phyloP scores from a whole-genome alignment of 2,329 filamentous ascomycete genomes.

The Beauveria sp. region DNA sequence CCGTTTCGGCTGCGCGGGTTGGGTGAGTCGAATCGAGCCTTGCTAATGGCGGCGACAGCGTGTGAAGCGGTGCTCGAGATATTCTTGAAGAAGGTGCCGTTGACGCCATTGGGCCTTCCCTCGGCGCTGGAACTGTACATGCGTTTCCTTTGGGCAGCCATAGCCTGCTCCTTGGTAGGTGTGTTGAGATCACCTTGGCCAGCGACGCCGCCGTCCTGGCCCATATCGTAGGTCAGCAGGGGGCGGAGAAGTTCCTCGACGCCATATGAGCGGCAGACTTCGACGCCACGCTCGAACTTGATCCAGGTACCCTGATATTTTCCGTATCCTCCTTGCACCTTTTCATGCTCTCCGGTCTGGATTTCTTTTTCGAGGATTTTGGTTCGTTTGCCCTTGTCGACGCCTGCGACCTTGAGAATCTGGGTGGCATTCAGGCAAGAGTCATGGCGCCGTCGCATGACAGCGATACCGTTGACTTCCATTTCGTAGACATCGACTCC shows the following conservation, averaged over 20 bases:
- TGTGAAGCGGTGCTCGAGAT: constrained; percentile 90
- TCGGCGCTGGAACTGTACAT: constrained; percentile 70
- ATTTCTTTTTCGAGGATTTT: constrained; percentile 99
- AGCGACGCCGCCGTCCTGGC: constrained; percentile 63
- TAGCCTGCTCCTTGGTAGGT: constrained; percentile 96
- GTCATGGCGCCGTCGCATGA: constrained; percentile 92
- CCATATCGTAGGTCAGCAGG: constrained; percentile 73
- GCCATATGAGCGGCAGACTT: constrained; percentile 76
- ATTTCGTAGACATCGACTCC: constrained; percentile 97
- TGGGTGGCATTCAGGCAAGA: constrained; percentile 98
- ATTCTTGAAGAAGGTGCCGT: constrained; percentile 93
- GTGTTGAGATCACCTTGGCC: constrained; percentile 78
- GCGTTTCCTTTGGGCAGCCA: constrained; percentile 89
- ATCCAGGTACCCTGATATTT: constrained; percentile 99
- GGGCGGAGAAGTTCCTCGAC: constrained; percentile 71
- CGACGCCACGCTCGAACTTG: constrained; percentile 81
- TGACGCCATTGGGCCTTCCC: constrained; percentile 55
- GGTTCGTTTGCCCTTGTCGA: constrained; percentile 95
- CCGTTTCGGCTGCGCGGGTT: constrained; percentile 59
- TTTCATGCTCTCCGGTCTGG: constrained; percentile 91
- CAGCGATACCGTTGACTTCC: constrained; percentile 87
- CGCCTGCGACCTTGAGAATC: constrained; percentile 93
- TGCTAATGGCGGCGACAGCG: constrained; percentile 92
- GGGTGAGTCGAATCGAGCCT: constrained; percentile 87
- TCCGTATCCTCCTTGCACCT: constrained; percentile 95